A percentile compares a stretch with the other conserved stretches of the same genome.
phyloP scores from a whole-genome alignment of 2,329 filamentous ascomycete genomes.

The Monilinia fructigena region DNA sequence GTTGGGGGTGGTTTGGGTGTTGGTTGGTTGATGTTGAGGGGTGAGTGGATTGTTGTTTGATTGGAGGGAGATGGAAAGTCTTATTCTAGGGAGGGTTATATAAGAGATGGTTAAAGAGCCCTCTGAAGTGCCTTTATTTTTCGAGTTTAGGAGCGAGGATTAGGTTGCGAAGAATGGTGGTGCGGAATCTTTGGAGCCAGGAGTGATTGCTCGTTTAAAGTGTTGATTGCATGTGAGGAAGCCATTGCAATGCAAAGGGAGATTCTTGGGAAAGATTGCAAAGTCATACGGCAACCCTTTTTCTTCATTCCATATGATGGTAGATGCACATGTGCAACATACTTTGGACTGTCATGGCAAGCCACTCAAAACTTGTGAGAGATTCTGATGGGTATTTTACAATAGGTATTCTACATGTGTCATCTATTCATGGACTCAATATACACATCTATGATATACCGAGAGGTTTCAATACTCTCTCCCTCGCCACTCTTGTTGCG shows the following conservation, averaged over 20 bases:
- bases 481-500: conserved; percentile 71
- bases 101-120: background rate
- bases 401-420: conserved; percentile 22
- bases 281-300: background rate
- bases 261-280: background rate
- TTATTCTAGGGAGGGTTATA: background rate
- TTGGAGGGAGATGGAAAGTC: background rate
- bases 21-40: background rate
- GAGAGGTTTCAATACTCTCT: conserved; percentile 50
- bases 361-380: background rate
- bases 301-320: background rate
- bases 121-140: background rate
- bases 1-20: no score
- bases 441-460: conserved; percentile 37
- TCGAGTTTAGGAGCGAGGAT: background rate
- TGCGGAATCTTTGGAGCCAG: background rate
- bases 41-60: background rate
- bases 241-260: background rate
- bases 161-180: background rate
- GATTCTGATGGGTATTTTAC: conserved; percentile 17
- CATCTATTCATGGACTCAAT: conserved; percentile 28
- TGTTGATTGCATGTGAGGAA: background rate
- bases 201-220: background rate
- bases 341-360: conserved; percentile 18
- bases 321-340: background rate